Conservation (phyloP, 768 basidiomycete genomes). For the Psilocybe cubensis region DNA sequence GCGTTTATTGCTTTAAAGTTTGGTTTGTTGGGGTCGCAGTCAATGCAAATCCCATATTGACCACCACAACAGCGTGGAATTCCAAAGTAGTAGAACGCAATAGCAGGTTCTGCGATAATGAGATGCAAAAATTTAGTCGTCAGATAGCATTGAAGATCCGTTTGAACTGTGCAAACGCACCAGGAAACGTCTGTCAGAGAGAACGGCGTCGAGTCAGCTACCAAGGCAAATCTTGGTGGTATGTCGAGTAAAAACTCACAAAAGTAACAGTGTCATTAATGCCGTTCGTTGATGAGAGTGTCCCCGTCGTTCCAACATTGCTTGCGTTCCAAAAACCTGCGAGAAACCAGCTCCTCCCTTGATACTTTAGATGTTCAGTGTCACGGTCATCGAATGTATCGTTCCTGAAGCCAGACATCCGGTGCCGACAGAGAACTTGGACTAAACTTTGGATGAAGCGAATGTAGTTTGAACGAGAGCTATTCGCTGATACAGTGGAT, state of each 20-base stretch:
- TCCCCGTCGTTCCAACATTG: conserved; percentile 29
- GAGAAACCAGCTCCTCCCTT: conserved; percentile 24
- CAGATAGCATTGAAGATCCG: not conserved
- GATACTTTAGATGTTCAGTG: conserved; percentile 21
- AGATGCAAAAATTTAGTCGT: not conserved
- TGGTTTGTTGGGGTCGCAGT: conserved; percentile 32
- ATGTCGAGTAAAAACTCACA: conserved; percentile 20
- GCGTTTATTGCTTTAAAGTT: conserved; percentile 29
- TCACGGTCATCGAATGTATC: conserved; percentile 29
- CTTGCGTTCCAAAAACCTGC: conserved; percentile 30
- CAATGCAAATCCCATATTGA: conserved; percentile 33
- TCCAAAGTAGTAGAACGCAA: conserved; percentile 33
- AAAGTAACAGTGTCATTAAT: conserved; percentile 32
- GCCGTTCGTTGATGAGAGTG: conserved; percentile 26
- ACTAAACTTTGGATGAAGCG: not conserved
- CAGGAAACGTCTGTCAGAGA: conserved; percentile 13
- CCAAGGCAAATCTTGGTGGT: not conserved
- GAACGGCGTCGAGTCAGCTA: not conserved
- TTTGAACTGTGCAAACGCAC: conserved; percentile 7
- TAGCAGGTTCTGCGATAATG: conserved; percentile 23
- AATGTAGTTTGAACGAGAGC: not conserved
- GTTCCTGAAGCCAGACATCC: conserved; percentile 16
- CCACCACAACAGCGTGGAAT: conserved; percentile 30
- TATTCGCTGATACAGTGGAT: no score
- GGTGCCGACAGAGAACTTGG: not conserved